A percentile compares a stretch with the other conserved stretches of the same genome.
These are phyloP conservation scores for Acer campestre DNA, from an alignment of 345 rosid genomes.

Conservation along the genomic window DNA sequence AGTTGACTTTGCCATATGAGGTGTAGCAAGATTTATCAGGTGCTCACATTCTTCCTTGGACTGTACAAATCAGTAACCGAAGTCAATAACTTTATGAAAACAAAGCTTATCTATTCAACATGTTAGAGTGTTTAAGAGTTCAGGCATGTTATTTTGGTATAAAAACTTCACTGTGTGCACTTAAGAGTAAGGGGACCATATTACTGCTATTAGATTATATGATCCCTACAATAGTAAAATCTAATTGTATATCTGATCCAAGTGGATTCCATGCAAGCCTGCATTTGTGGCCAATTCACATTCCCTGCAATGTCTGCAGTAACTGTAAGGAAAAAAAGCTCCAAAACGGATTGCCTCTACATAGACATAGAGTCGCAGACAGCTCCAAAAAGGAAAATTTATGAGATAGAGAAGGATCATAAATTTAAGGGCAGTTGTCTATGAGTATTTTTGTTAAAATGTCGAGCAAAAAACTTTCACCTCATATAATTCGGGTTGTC, in stretches of 20 bases:
- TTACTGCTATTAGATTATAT: background rate
- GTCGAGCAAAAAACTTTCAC: background rate
- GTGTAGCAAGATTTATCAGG: constrained; percentile 81
- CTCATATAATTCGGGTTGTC: background rate
- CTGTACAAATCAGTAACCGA: constrained; percentile 40
- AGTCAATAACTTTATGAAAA: background rate
- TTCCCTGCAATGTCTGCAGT: background rate
- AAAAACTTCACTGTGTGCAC: background rate
- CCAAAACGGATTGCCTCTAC: background rate
- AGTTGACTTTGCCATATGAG: constrained; percentile 80
- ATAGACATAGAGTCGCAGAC: background rate
- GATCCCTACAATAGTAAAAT: background rate
- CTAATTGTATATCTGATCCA: background rate
- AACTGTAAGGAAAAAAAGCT: background rate
- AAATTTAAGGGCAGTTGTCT: background rate
- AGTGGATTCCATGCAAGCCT: background rate
- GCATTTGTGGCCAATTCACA: background rate
- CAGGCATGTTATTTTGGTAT: background rate
- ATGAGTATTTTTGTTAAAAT: no score
- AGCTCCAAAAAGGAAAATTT: background rate
- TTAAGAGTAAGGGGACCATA: background rate
- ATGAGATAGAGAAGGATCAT: background rate
- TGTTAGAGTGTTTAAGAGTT: background rate
- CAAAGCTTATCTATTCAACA: background rate
- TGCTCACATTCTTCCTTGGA: constrained; percentile 85